phyloP scores from a whole-genome alignment of 257 asterid genomes.

The Penstemon davidsonii region DNA sequence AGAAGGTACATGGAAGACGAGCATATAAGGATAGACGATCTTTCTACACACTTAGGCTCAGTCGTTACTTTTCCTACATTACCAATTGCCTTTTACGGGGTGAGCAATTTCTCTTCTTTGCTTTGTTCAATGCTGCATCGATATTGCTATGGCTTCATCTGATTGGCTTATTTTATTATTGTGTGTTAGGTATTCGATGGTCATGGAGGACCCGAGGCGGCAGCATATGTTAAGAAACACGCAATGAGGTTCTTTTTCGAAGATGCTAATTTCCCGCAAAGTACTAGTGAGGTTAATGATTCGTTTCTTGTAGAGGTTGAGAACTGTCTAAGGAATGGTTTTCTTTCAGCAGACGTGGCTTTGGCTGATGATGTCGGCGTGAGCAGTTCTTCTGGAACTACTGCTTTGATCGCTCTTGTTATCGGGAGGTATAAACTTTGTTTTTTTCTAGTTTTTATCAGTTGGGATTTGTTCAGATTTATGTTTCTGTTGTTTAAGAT shows the following conservation, averaged over 20 bases:
- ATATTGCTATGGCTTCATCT: slow-evolving; percentile 14
- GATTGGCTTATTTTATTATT: background rate
- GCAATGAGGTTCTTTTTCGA: slow-evolving; percentile 61
- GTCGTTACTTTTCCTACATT: slow-evolving; percentile 47
- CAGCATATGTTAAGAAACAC: slow-evolving; percentile 56
- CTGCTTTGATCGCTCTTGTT: slow-evolving; percentile 65
- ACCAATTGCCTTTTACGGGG: slow-evolving; percentile 82
- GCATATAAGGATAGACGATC: slow-evolving; percentile 76
- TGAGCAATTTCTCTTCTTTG: slow-evolving; percentile 26
- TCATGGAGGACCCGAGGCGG: slow-evolving; percentile 95
- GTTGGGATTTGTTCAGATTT: background rate
- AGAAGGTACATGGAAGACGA: slow-evolving; percentile 84
- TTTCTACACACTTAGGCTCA: slow-evolving; percentile 59
- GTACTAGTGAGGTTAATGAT: slow-evolving; percentile 42
- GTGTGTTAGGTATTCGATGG: slow-evolving; percentile 78
- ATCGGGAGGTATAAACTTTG: slow-evolving; percentile 51
- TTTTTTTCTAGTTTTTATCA: background rate
- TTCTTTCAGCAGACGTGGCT: slow-evolving; percentile 62
- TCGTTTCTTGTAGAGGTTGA: slow-evolving; percentile 43
- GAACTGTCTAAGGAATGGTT: slow-evolving; percentile 54
- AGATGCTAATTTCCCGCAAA: slow-evolving; percentile 53
- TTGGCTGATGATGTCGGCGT: slow-evolving; percentile 62
- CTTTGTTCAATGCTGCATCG: background rate
- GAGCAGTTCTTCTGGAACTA: slow-evolving; percentile 65
- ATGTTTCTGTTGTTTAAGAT: background rate